Evolutionary conservation across 1,284 basidiomycete genomes (phyloP), one percentile per base, ranked within the genome.

Genomic region (Malassezia yamatoensis): DNA sequence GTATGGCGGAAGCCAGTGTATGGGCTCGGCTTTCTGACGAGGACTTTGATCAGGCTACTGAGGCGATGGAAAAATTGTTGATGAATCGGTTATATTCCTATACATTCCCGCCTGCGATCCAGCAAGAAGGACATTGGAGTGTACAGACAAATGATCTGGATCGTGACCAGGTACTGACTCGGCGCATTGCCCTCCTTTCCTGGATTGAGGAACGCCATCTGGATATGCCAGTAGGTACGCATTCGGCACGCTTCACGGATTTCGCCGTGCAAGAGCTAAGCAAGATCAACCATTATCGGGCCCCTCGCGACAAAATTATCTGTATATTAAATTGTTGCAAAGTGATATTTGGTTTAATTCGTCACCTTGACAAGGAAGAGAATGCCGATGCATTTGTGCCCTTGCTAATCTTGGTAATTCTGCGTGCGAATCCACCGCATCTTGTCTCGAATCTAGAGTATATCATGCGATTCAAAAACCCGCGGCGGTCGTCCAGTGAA

Each of bases 51-150:
- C 91, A 96, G 66, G 90, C 91, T 0, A 83, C 90, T 78, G 93
- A 98, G 77, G 91, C 90, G 49, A 96, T 98, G 89, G 93, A 98
- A 80, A 98, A 98, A 77, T 82, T 98, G 10, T 90, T 98, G 66
- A 98, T 98, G 94, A 99, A 98, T 69, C 80, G 91, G 47, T 78
- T 96, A 52, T 96, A 94, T 76, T 61, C 62, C 1, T 68, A 64
- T 52, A 73, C 72, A 0, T 73, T 72, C 48, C 63, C 67, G 9
- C 72, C 71, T 11, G 70, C 72, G 11, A 65, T 74, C 2, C 63
- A 64, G 24, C 62, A 63, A 34, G 72, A 73, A 40, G 72, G 72
- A 5, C 55, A 63, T 6, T 73, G 71, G 67, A 56, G 57, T 4
- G 69, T 73, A 2, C 89, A 77, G 2, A 86, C 90, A 0, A 94